Conservation (phyloP, 768 basidiomycete species). For the Termitomyces sp. region DNA sequence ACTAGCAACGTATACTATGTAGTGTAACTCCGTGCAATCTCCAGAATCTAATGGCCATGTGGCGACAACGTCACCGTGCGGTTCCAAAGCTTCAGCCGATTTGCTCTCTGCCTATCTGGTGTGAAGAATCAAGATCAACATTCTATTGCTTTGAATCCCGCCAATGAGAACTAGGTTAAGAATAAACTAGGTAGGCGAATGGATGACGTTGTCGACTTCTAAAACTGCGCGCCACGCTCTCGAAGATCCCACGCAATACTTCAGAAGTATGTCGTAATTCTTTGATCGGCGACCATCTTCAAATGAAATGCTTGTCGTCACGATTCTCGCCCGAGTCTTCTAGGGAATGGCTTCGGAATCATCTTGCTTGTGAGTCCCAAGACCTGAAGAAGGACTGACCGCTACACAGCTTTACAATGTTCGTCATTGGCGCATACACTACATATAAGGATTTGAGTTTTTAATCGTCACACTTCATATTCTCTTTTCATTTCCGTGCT, state of each 20-base stretch:
- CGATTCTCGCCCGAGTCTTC: too few relatives aligned
- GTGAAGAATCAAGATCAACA: background rate
- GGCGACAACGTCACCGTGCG: background rate
- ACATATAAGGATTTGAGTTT: too few relatives aligned
- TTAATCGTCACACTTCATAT: background rate
- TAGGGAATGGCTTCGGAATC: background rate
- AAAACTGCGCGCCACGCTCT: background rate
- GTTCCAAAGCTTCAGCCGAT: background rate
- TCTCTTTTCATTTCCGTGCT: background rate
- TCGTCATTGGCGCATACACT: background rate
- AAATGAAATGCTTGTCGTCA: too few relatives aligned
- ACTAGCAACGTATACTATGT: background rate
- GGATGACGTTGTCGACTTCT: background rate
- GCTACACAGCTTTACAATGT: background rate
- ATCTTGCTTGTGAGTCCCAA: background rate
- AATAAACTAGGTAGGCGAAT: background rate
- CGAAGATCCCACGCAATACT: too few relatives aligned
- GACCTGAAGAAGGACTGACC: background rate
- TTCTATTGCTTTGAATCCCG: background rate
- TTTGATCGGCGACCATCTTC: background rate
- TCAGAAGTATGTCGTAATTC: background rate
- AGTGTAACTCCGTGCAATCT: background rate
- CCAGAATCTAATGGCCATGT: background rate
- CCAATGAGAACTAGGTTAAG: background rate
- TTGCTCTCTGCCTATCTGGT: background rate